Conservation (phyloP, 192 early-diverging fungal genomes). For the Backusella luteola region DNA sequence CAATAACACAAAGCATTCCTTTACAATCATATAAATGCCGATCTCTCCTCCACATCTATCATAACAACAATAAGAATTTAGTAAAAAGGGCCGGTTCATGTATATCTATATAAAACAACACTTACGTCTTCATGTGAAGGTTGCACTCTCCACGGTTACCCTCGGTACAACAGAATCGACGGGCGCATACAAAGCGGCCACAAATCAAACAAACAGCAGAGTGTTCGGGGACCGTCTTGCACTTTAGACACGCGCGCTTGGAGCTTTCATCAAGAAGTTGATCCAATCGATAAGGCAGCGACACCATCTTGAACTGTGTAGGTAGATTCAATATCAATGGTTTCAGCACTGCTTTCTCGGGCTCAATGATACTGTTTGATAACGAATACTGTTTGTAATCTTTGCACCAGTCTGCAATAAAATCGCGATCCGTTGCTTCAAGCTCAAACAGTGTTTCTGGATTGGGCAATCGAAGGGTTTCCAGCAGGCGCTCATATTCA, state of each 20-base stretch:
- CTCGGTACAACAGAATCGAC: slow-evolving; percentile 89
- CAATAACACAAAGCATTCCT: slow-evolving; percentile 73
- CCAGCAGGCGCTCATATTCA: slow-evolving; percentile 71
- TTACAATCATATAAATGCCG: slow-evolving; percentile 84
- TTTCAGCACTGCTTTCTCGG: neutral
- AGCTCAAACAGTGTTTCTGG: slow-evolving; percentile 57
- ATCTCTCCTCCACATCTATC: slow-evolving; percentile 83
- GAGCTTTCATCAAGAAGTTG: slow-evolving; percentile 83
- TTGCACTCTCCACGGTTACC: slow-evolving; percentile 92
- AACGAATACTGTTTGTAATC: slow-evolving; percentile 19
- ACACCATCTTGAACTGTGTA: slow-evolving; percentile 54
- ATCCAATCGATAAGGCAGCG: slow-evolving; percentile 81
- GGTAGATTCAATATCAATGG: slow-evolving; percentile 46
- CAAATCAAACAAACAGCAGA: slow-evolving; percentile 94
- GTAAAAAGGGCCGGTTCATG: no score
- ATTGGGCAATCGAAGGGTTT: slow-evolving; percentile 70
- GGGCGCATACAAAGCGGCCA: slow-evolving; percentile 89
- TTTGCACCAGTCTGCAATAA: slow-evolving; percentile 24
- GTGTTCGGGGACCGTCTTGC: slow-evolving; percentile 80
- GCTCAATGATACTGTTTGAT: neutral
- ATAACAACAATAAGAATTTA: slow-evolving; percentile 17
- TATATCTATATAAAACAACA: neutral
- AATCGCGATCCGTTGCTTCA: neutral
- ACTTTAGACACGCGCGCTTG: slow-evolving; percentile 75
- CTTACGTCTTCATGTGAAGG: slow-evolving; percentile 72